phyloP scores from a whole-genome alignment of 805 yeast species.

The Yarrowia phangngaensis region DNA sequence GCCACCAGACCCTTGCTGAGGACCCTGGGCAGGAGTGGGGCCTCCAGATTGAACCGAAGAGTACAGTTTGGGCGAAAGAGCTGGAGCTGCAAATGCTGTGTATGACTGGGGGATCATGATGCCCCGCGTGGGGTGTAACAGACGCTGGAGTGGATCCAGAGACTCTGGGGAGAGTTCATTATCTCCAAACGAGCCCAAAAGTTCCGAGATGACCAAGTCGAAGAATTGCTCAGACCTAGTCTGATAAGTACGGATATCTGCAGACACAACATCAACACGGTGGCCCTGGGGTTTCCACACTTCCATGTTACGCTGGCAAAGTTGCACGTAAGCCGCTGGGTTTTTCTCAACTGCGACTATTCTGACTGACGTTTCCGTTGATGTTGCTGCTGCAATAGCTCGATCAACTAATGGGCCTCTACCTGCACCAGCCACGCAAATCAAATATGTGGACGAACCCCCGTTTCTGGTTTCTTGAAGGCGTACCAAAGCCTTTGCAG shows the following conservation, averaged over 20 bases:
- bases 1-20: slow-evolving; percentile 20
- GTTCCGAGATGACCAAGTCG: slow-evolving; percentile 70
- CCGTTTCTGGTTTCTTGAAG: neutral
- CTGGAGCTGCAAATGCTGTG: slow-evolving; percentile 61
- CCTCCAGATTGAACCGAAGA: slow-evolving; percentile 30
- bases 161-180: slow-evolving; percentile 89
- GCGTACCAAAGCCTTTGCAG: slow-evolving; percentile 43
- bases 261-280: slow-evolving; percentile 49
- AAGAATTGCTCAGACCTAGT: slow-evolving; percentile 39
- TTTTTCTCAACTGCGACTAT: slow-evolving; percentile 71
- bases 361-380: slow-evolving; percentile 32
- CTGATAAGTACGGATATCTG: slow-evolving; percentile 58
- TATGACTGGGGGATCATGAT: slow-evolving; percentile 61
- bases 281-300: slow-evolving; percentile 47
- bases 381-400: slow-evolving; percentile 44
- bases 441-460: slow-evolving; percentile 13
- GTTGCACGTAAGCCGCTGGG: slow-evolving; percentile 50
- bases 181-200: slow-evolving; percentile 88
- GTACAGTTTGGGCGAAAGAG: slow-evolving; percentile 54
- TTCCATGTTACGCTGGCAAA: slow-evolving; percentile 48
- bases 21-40: slow-evolving; percentile 8
- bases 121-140: slow-evolving; percentile 45
- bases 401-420: slow-evolving; percentile 73
- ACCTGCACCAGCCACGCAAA: slow-evolving; percentile 82
- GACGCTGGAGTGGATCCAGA: slow-evolving; percentile 45